Conservation (phyloP, 495 filamentous ascomycete genomes). For the Cenococcum geophilum region DNA sequence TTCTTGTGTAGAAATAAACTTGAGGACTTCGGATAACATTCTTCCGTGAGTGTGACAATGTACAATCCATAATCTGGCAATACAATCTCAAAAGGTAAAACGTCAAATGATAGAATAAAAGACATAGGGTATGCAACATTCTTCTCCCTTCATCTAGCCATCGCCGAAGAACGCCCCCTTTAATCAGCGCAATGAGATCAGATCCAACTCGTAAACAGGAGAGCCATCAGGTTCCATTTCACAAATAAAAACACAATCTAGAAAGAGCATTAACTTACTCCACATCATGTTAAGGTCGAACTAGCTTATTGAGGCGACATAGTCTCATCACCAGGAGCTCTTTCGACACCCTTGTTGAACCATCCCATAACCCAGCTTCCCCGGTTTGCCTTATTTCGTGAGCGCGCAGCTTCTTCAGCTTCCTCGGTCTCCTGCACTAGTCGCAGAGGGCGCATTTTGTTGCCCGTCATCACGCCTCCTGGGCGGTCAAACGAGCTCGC, state of each 20-base stretch:
- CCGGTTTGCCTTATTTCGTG: slow-evolving; percentile 53
- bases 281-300: neutral
- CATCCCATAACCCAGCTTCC: slow-evolving; percentile 56
- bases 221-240: neutral
- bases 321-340: neutral
- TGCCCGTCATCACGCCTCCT: slow-evolving; percentile 58
- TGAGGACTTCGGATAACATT: no score
- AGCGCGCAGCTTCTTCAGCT: slow-evolving; percentile 40
- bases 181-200: no score
- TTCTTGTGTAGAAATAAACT: no score
- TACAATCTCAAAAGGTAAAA: no score
- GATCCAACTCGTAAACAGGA: neutral
- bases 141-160: no score
- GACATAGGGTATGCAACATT: no score
- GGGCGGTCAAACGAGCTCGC: slow-evolving; percentile 13
- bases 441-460: slow-evolving; percentile 75
- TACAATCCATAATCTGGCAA: no score
- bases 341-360: slow-evolving; percentile 40
- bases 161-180: no score
- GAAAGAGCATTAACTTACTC: neutral
- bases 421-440: slow-evolving; percentile 69
- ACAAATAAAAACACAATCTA: slow-evolving; percentile 2
- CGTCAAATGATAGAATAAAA: no score
- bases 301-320: neutral
- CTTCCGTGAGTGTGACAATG: no score